Evolutionary conservation across 441 rosid genomes (phyloP).

Genomic region (Breynia disticha): DNA sequence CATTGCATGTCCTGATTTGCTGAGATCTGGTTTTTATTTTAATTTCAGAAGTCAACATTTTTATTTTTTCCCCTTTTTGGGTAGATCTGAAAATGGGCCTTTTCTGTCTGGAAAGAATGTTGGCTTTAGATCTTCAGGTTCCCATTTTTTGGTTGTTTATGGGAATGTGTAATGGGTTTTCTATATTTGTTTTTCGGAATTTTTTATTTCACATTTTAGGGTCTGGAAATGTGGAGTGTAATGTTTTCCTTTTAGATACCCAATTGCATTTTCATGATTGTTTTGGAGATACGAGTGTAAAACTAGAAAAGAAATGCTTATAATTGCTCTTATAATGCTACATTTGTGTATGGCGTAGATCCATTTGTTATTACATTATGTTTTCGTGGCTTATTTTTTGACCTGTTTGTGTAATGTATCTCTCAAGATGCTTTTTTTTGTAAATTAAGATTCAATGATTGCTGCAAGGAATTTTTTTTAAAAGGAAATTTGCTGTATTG

Average conservation of each 20-base stretch:
- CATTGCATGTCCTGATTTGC: too few species aligned
- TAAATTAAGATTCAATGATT: neutral
- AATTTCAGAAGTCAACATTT: too few species aligned
- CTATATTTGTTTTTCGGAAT: constrained; percentile 6
- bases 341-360: neutral
- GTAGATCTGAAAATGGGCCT: constrained; percentile 32
- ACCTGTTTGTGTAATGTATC: neutral
- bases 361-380: neutral
- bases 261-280: neutral
- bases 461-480: neutral
- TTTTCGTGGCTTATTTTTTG: neutral
- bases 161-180: constrained; percentile 12
- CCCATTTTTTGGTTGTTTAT: constrained; percentile 1
- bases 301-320: neutral
- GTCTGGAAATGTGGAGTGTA: constrained; percentile 19
- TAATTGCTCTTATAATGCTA: too few species aligned
- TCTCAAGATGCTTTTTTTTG: neutral
- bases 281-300: constrained; percentile 1
- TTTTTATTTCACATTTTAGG: constrained; percentile 12
- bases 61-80: neutral
- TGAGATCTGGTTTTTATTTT: too few species aligned
- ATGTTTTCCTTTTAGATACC: neutral
- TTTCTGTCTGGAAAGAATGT: constrained; percentile 14
- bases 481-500: neutral
- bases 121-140: constrained; percentile 17